Evolutionary conservation across 2,329 filamentous ascomycete genomes (phyloP).

Genomic region (Pseudocercospora vitis): DNA sequence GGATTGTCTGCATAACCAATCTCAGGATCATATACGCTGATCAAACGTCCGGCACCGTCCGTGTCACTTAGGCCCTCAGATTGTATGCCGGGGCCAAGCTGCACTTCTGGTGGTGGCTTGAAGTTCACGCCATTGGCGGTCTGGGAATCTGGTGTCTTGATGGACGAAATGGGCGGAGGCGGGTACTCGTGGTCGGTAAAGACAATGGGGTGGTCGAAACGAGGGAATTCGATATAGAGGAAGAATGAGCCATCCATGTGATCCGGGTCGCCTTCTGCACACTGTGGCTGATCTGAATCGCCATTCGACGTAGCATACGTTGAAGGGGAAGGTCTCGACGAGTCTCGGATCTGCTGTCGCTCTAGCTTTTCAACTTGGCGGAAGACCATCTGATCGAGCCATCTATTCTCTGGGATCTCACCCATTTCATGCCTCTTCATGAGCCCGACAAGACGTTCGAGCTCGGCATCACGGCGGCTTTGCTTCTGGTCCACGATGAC

Average conservation of each 20-base stretch:
- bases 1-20: constrained; percentile 87
- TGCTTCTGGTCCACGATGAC: constrained; percentile 50
- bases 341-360: constrained; percentile 43
- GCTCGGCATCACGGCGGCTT: constrained; percentile 59
- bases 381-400: constrained; percentile 94
- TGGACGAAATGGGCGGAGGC: constrained; percentile 74
- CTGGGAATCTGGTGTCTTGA: constrained; percentile 53
- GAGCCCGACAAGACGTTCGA: constrained; percentile 82
- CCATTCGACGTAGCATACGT: constrained; percentile 14
- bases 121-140: constrained; percentile 68
- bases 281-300: constrained; percentile 15
- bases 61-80: constrained; percentile 56
- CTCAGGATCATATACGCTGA: constrained; percentile 91
- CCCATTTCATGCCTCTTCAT: constrained; percentile 99
- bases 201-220: constrained; percentile 93
- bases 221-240: constrained; percentile 85
- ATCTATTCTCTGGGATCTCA: constrained; percentile 87
- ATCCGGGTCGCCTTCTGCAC: constrained; percentile 42
- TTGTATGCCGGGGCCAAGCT: constrained; percentile 86
- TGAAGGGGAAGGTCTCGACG: constrained; percentile 26
- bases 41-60: constrained; percentile 62
- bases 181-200: constrained; percentile 94
- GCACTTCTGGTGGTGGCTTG: constrained; percentile 83
- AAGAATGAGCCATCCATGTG: constrained; percentile 68
- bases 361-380: constrained; percentile 75